phyloP scores from a whole-genome alignment of 768 basidiomycete genomes.

The Leccinum rimulosum region DNA sequence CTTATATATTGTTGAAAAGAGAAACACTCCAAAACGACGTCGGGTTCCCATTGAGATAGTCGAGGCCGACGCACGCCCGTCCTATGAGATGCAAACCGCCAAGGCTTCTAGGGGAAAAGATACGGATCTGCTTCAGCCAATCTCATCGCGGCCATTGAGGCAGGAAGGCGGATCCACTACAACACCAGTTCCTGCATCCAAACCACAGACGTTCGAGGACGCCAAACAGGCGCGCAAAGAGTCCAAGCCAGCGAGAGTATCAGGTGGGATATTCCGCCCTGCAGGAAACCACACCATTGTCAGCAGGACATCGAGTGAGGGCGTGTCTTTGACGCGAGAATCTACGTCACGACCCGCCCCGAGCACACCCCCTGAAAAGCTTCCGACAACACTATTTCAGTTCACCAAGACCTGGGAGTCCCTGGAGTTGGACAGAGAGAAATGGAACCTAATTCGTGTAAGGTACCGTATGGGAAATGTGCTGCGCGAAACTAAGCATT shows the following conservation, averaged over 20 bases:
- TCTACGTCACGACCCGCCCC: not conserved
- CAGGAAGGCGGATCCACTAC: slow-evolving; percentile 16
- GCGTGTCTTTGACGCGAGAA: slow-evolving; percentile 5
- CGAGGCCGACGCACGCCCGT: slow-evolving; percentile 31
- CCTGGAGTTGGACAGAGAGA: slow-evolving; percentile 37
- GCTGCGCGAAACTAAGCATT: not conserved
- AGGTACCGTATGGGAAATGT: slow-evolving; percentile 14
- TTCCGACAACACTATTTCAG: slow-evolving; percentile 53
- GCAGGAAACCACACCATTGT: slow-evolving; percentile 63
- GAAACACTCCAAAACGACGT: slow-evolving; percentile 40
- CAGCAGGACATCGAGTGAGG: slow-evolving; percentile 28
- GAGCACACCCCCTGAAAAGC: slow-evolving; percentile 16
- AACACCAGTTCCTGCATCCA: slow-evolving; percentile 9
- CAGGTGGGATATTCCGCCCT: slow-evolving; percentile 72
- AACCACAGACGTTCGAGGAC: slow-evolving; percentile 48
- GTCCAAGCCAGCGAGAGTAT: slow-evolving; percentile 44
- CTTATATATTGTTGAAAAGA: slow-evolving; percentile 2
- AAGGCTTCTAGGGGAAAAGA: slow-evolving; percentile 8
- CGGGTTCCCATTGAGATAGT: slow-evolving; percentile 65
- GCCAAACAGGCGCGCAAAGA: slow-evolving; percentile 56
- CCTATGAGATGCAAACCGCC: not conserved
- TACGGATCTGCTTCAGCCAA: slow-evolving; percentile 34
- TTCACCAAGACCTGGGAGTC: slow-evolving; percentile 62
- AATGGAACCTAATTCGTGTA: slow-evolving; percentile 62
- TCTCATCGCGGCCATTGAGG: slow-evolving; percentile 37